Percentiles rank a stretch among this genome's conserved stretches.
Evolutionary conservation across 768 basidiomycete species (phyloP).

Genomic region (Boletus edulis): DNA sequence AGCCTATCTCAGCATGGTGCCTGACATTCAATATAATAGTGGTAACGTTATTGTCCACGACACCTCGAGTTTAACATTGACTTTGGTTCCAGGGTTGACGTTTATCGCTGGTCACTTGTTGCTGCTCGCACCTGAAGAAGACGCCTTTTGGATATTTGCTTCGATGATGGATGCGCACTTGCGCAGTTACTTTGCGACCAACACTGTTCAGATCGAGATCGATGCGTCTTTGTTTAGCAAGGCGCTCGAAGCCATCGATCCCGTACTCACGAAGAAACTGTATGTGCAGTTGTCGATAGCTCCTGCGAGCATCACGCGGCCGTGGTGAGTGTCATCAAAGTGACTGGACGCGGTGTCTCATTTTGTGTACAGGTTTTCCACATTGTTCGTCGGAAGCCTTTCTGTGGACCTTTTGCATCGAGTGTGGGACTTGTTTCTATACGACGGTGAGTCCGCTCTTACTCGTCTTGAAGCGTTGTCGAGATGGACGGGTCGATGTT

Average conservation of each 20-base stretch:
- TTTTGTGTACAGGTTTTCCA: conserved; percentile 58
- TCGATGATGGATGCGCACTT: conserved; percentile 83
- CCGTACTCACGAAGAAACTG: conserved; percentile 59
- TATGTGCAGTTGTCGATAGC: conserved; percentile 62
- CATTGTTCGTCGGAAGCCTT: conserved; percentile 65
- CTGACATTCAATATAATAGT: conserved; percentile 66
- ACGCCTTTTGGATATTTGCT: conserved; percentile 88
- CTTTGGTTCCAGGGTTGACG: conserved; percentile 50
- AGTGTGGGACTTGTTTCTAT: conserved; percentile 82
- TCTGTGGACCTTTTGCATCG: conserved; percentile 66
- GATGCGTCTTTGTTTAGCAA: conserved; percentile 70
- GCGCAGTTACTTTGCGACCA: conserved; percentile 71
- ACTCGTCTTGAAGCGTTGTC: neutral
- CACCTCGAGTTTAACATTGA: neutral
- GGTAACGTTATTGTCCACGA: conserved; percentile 41
- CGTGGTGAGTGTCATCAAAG: conserved; percentile 48
- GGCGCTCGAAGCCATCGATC: conserved; percentile 64
- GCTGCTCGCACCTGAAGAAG: conserved; percentile 77
- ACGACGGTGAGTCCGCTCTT: conserved; percentile 55
- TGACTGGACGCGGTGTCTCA: neutral
- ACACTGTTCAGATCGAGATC: conserved; percentile 65
- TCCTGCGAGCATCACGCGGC: conserved; percentile 54
- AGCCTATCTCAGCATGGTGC: conserved; percentile 83
- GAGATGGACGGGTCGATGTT: conserved; percentile 1
- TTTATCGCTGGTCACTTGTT: conserved; percentile 71